Percentiles rank a stretch among this genome's conserved stretches.
Conservation (phyloP, 805 yeast species). For the Metschnikowia amazonensis region DNA sequence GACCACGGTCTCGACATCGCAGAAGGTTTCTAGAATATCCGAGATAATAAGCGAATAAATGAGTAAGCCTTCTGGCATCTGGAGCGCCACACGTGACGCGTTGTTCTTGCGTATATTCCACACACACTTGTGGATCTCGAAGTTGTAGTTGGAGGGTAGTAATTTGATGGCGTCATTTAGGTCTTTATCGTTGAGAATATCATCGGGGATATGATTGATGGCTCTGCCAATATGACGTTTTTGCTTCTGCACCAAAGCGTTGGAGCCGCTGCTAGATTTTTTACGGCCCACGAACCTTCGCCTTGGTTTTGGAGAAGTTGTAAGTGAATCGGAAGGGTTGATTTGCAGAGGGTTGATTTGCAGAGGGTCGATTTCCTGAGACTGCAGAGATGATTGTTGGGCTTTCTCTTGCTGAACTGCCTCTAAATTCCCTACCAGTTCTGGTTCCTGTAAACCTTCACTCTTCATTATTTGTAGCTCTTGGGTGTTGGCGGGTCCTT, state of each 20-base stretch:
- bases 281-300: slow-evolving; percentile 57
- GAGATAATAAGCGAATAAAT: slow-evolving; percentile 86
- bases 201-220: slow-evolving; percentile 84
- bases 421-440: no score
- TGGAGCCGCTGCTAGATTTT: slow-evolving; percentile 1
- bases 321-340: background rate
- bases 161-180: slow-evolving; percentile 79
- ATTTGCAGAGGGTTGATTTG: background rate
- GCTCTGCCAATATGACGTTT: slow-evolving; percentile 49
- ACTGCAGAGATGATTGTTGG: no score
- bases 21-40: slow-evolving; percentile 89
- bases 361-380: no score
- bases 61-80: slow-evolving; percentile 95
- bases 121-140: slow-evolving; percentile 91
- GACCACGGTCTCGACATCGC: slow-evolving; percentile 78
- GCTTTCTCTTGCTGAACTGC: no score
- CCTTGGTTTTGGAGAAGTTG: slow-evolving; percentile 29
- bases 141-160: slow-evolving; percentile 88
- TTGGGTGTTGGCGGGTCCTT: background rate
- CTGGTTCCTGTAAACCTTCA: background rate
- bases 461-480: no score
- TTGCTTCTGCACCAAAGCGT: slow-evolving; percentile 11
- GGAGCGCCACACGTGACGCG: slow-evolving; percentile 85
- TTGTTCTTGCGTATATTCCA: slow-evolving; percentile 79
- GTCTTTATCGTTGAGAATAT: slow-evolving; percentile 73